phyloP scores from a whole-genome alignment of 1,284 basidiomycete genomes.

The Hymenochaete sp. region DNA sequence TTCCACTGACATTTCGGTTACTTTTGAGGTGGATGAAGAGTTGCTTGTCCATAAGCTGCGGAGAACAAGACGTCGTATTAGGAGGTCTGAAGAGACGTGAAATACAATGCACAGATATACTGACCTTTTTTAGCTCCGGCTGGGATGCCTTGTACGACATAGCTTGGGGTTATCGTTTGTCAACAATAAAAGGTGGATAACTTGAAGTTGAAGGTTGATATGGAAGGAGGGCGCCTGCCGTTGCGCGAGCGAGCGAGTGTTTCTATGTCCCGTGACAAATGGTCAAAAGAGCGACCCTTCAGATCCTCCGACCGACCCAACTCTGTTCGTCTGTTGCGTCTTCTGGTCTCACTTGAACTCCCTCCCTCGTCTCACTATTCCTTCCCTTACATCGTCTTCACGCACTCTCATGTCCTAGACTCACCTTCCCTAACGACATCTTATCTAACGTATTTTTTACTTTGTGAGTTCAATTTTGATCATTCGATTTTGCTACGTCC shows the following conservation, averaged over 20 bases:
- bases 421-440: background rate
- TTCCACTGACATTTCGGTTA: constrained; percentile 91
- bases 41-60: constrained; percentile 97
- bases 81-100: too few species aligned
- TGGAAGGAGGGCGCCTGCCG: background rate
- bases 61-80: too few species aligned
- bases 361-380: too few species aligned
- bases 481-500: background rate
- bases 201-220: background rate
- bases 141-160: constrained; percentile 85
- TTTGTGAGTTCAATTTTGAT: constrained; percentile 5
- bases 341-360: too few species aligned
- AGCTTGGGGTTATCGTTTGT: constrained; percentile 21
- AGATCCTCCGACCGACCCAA: too few species aligned
- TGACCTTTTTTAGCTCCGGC: constrained; percentile 89
- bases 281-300: too few species aligned
- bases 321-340: too few species aligned
- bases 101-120: constrained; percentile 5
- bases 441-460: constrained; percentile 5
- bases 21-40: constrained; percentile 94
- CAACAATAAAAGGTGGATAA: constrained; percentile 16
- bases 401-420: too few species aligned
- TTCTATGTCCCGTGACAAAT: too few species aligned
- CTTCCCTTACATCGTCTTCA: too few species aligned
- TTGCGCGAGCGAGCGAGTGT: background rate